Conservation (phyloP, 176 grass and related monocot genomes). For the Musa acuminata region DNA sequence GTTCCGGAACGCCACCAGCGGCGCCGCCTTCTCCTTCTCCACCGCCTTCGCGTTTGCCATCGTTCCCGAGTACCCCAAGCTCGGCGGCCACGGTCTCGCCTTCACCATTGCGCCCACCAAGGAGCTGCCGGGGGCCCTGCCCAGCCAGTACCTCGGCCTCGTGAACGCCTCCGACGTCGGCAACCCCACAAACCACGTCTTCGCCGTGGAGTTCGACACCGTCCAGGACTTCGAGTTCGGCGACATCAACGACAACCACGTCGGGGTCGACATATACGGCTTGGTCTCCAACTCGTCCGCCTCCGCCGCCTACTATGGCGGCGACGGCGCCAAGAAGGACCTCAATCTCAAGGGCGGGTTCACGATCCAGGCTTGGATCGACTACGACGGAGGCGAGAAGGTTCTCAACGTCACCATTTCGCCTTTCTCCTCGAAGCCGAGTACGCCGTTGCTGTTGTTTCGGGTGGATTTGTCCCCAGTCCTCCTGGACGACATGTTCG, state of each 20-base stretch:
- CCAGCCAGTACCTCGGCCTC: constrained; percentile 72
- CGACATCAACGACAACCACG: constrained; percentile 87
- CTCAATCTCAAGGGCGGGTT: constrained; percentile 59
- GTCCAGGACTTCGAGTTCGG: constrained; percentile 91
- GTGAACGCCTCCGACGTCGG: constrained; percentile 46
- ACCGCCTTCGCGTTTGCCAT: constrained; percentile 61
- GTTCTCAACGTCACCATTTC: constrained; percentile 45
- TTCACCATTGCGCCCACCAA: constrained; percentile 48
- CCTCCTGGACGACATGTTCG: constrained; percentile 56
- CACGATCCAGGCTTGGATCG: constrained; percentile 56
- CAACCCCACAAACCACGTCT: constrained; percentile 71
- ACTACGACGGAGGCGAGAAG: constrained; percentile 49
- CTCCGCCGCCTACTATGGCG: constrained; percentile 26
- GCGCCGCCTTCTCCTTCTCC: constrained; percentile 62
- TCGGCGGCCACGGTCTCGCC: constrained; percentile 66
- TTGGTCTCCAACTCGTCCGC: constrained; percentile 46
- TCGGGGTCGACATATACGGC: constrained; percentile 66
- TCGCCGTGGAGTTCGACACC: constrained; percentile 89
- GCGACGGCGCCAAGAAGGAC: constrained; percentile 2
- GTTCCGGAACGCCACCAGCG: constrained; percentile 39
- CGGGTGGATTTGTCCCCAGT: constrained; percentile 34
- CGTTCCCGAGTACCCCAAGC: constrained; percentile 63
- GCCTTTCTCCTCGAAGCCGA: constrained; percentile 27
- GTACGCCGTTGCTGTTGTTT: constrained; percentile 46
- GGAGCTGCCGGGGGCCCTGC: constrained; percentile 50